phyloP scores from a whole-genome alignment of 345 rosid species.

The Tarenaya hassleriana region DNA sequence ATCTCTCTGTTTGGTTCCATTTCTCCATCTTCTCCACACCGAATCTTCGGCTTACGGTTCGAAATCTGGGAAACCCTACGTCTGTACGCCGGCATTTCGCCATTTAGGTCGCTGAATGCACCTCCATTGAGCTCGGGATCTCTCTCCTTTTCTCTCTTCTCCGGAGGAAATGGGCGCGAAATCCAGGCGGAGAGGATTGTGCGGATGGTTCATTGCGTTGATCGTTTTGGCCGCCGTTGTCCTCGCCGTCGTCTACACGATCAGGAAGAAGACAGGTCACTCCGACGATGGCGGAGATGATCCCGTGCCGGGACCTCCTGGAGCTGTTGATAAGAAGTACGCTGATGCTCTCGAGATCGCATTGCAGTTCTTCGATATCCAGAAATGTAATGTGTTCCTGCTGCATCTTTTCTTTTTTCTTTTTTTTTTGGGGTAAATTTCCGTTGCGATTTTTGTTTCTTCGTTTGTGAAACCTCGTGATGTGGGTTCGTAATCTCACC shows the following conservation, averaged over 20 bases:
- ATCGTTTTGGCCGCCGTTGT: conserved; percentile 40
- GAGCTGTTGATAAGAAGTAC: conserved; percentile 72
- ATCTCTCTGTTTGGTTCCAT: conserved; percentile 8
- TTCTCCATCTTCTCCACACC: neutral
- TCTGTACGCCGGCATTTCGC: conserved; percentile 9
- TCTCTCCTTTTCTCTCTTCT: neutral
- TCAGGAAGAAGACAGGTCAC: conserved; percentile 45
- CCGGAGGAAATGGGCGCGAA: conserved; percentile 53
- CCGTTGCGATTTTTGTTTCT: too few relatives aligned
- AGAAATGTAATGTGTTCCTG: conserved; percentile 48
- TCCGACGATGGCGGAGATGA: conserved; percentile 29
- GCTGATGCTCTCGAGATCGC: conserved; percentile 71
- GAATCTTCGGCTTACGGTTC: too few relatives aligned
- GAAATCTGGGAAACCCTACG: conserved; percentile 8
- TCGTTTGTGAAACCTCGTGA: neutral
- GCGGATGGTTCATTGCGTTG: conserved; percentile 64
- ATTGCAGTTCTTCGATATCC: conserved; percentile 81
- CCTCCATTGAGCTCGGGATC: conserved; percentile 20
- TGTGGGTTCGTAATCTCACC: too few relatives aligned
- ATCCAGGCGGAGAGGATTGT: conserved; percentile 50
- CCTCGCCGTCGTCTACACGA: conserved; percentile 50
- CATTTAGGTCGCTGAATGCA: too few relatives aligned
- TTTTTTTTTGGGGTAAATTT: too few relatives aligned
- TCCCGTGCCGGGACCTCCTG: conserved; percentile 86
- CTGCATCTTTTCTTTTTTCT: neutral